Evolutionary conservation across 768 basidiomycete species (phyloP).

Genomic region (Lanmaoa pseudosensibilis): DNA sequence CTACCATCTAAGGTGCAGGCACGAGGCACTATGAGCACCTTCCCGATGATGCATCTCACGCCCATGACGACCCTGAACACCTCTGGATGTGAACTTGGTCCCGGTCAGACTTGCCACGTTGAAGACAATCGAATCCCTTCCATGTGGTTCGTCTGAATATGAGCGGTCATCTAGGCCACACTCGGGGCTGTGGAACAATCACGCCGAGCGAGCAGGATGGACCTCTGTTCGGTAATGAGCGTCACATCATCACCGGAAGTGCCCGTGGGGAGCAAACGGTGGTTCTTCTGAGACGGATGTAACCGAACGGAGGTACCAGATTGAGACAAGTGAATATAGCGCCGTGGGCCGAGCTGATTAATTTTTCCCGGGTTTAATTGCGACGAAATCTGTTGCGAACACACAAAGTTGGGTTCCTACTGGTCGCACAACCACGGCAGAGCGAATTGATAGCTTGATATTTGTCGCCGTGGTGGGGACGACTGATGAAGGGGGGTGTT

Average conservation of each 20-base stretch:
- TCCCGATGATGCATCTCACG: constrained; percentile 29
- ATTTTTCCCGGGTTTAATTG: constrained; percentile 8
- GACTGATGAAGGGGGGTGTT: constrained; percentile 1
- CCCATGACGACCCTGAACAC: constrained; percentile 26
- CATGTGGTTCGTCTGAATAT: constrained; percentile 3
- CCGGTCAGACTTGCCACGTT: constrained; percentile 1
- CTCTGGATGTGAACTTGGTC: not conserved
- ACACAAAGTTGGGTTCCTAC: not conserved
- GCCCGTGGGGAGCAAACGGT: constrained; percentile 21
- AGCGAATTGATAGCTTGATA: not conserved
- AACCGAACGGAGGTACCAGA: constrained; percentile 30
- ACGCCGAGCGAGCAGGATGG: not conserved
- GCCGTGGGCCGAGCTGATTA: constrained; percentile 9
- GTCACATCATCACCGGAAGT: constrained; percentile 19
- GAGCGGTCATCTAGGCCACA: constrained; percentile 3
- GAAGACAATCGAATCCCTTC: not conserved
- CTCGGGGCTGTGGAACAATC: not conserved
- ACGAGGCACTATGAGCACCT: constrained; percentile 26
- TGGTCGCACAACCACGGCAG: not conserved
- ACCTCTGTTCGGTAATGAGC: constrained; percentile 8
- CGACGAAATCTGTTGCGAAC: not conserved
- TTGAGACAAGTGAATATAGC: constrained; percentile 16
- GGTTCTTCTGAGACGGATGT: constrained; percentile 20
- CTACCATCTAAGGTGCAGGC: constrained; percentile 24
- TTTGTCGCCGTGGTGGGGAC: not conserved